phyloP scores from a whole-genome alignment of 768 basidiomycete genomes.

The Boletus rubescentipes region DNA sequence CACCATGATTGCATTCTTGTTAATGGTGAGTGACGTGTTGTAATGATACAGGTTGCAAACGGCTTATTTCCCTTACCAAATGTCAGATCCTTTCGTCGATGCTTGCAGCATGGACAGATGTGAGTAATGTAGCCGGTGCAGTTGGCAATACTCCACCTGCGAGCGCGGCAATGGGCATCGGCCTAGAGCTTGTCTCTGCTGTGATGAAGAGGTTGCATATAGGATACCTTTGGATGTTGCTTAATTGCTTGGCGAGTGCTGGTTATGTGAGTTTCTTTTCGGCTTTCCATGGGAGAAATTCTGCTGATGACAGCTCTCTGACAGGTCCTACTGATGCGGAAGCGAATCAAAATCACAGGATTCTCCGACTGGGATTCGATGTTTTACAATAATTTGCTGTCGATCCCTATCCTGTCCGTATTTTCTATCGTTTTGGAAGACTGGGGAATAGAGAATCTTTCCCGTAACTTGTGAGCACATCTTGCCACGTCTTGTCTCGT shows the following conservation, averaged over 20 bases:
- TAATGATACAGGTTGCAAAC: neutral
- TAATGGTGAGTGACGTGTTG: conserved; percentile 66
- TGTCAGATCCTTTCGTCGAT: conserved; percentile 84
- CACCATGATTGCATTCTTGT: conserved; percentile 83
- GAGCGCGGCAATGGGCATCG: conserved; percentile 28
- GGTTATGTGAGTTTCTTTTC: conserved; percentile 65
- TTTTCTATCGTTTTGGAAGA: conserved; percentile 86
- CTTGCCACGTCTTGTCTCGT: neutral
- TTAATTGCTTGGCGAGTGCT: conserved; percentile 89
- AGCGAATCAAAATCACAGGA: conserved; percentile 90
- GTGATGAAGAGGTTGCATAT: conserved; percentile 59
- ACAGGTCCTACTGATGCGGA: conserved; percentile 94
- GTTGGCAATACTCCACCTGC: conserved; percentile 22
- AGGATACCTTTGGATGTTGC: conserved; percentile 96
- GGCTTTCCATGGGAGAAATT: neutral
- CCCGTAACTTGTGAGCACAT: conserved; percentile 81
- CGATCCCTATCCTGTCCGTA: conserved; percentile 83
- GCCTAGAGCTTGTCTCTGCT: conserved; percentile 39
- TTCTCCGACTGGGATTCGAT: conserved; percentile 99
- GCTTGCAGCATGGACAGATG: conserved; percentile 96
- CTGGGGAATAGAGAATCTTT: conserved; percentile 79
- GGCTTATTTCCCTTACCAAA: neutral
- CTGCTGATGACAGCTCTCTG: neutral
- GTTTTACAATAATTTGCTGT: conserved; percentile 97
- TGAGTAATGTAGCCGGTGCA: conserved; percentile 41